phyloP scores from a whole-genome alignment of 2,329 filamentous ascomycete species.

The Cryoendolithus antarcticus region DNA sequence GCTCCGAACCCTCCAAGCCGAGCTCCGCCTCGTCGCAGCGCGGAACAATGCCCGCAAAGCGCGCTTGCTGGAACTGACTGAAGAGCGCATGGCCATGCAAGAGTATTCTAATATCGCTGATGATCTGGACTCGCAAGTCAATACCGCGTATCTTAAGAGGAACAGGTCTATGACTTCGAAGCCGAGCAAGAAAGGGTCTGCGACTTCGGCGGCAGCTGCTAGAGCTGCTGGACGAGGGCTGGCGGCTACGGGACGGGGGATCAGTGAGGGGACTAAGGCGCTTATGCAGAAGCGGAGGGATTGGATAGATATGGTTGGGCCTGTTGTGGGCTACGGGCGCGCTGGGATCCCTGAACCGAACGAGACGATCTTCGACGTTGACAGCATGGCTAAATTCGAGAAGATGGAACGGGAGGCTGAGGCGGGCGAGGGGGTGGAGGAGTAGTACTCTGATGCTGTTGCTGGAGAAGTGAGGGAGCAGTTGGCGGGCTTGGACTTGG shows the following conservation, averaged over 20 bases:
- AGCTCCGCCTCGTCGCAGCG: constrained; percentile 71
- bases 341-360: constrained; percentile 60
- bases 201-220: too few species aligned
- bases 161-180: constrained; percentile 88
- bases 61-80: constrained; percentile 72
- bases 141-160: constrained; percentile 88
- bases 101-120: constrained; percentile 96
- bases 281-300: constrained; percentile 82
- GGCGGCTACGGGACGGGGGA: constrained; percentile 53
- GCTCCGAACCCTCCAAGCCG: constrained; percentile 69
- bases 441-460: constrained; percentile 4
- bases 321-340: constrained; percentile 76
- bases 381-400: constrained; percentile 59
- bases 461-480: not conserved
- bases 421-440: constrained; percentile 42
- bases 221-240: too few species aligned
- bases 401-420: constrained; percentile 67
- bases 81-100: constrained; percentile 88
- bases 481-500: not conserved
- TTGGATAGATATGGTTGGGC: constrained; percentile 84
- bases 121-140: constrained; percentile 88
- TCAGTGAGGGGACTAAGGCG: constrained; percentile 81
- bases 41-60: constrained; percentile 85
- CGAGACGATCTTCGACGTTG: constrained; percentile 64
- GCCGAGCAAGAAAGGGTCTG: constrained; percentile 58